Base-by-base conservation (phyloP, 2,329 filamentous ascomycete genomes). In the Neonectria sp. region DNA sequence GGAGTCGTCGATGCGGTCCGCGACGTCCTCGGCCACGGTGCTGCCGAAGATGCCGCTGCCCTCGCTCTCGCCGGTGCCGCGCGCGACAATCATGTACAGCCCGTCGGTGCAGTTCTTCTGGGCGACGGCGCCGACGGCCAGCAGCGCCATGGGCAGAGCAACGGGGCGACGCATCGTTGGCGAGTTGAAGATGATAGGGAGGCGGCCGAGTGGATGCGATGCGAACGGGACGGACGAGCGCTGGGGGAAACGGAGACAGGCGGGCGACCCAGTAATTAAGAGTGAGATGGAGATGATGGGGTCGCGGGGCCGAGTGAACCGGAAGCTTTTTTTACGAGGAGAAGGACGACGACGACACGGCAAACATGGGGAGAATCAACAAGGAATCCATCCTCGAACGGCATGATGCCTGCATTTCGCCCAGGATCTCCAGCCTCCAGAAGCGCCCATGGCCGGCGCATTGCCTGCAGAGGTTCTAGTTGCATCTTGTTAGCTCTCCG, bases 61-160 rank as follows among this genome's bases (percentile, higher is more conserved):
- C 9, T 71, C 55, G 6, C 72, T 52, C 70, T 84, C 82, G 25
- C 45, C 65, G 21, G 80, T 82, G 51, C 82, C 82, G 46, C 82
- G 79, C 15, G 81, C 79, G 58, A 80, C 80, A 63, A 84, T 72
- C 59, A 84, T 75, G 76, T 83, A 80, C 29, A 83, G 73, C 52
- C 82, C 80, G 45, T 76, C 69, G 46, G 77, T 75, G 75, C 82
- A 84, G 59, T 68, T 60, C 33, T 64, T 43, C 15, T 62, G 71
- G 1, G 68, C 67, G 49, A 68, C 68, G 29, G 71, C 72, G 56
- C 71, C 53, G 8, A 72, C 71, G 59, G 72, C 74, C 48, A 77
- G 33, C 13, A 77, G 64, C 21, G 76, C 74, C 51, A 75, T 40
- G 31, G 76, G 66, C 31, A 76, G 62, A 15, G 59, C 27, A 21